phyloP scores from a whole-genome alignment of 2,329 filamentous ascomycete species.

The Phyllosticta ampelicida region DNA sequence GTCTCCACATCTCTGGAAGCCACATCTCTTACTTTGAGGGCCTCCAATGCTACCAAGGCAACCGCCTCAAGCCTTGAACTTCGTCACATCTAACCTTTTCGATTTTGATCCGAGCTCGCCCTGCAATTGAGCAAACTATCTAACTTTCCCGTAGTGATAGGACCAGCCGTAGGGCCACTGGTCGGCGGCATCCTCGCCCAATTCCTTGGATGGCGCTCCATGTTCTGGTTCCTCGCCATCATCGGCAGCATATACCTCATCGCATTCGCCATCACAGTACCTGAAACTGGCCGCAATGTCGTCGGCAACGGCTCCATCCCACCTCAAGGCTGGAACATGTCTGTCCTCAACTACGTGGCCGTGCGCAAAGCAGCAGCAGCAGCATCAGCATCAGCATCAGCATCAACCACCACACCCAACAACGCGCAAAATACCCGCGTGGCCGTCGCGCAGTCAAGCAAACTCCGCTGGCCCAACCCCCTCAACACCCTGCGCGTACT shows the following conservation, averaged over 20 bases:
- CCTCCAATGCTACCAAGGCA: too few species aligned
- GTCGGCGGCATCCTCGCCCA: conserved; percentile 27
- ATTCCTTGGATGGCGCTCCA: conserved; percentile 27
- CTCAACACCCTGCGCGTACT: conserved; percentile 31
- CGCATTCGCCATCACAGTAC: conserved; percentile 28
- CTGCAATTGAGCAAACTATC: not conserved
- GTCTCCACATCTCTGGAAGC: too few species aligned
- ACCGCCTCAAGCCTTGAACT: too few species aligned
- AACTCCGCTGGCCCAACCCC: conserved; percentile 36
- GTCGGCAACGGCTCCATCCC: conserved; percentile 20
- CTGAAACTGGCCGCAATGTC: conserved; percentile 27
- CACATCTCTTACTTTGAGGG: too few species aligned
- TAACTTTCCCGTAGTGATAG: conserved; percentile 16
- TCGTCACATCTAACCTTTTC: conserved; percentile 11
- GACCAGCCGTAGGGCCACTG: conserved; percentile 22
- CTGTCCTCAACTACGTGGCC: conserved; percentile 18
- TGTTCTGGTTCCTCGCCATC: conserved; percentile 34
- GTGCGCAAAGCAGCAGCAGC: conserved; percentile 15
- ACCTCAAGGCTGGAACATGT: conserved; percentile 20
- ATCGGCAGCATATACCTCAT: conserved; percentile 27
- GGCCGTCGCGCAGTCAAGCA: conserved; percentile 19
- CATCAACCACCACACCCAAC: not conserved
- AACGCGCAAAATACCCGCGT: conserved; percentile 14
- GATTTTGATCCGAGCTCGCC: conserved; percentile 17
- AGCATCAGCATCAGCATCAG: not conserved